Evolutionary conservation across 495 filamentous ascomycete genomes (phyloP).

Genomic region (Aspergillus coremiiformis): DNA sequence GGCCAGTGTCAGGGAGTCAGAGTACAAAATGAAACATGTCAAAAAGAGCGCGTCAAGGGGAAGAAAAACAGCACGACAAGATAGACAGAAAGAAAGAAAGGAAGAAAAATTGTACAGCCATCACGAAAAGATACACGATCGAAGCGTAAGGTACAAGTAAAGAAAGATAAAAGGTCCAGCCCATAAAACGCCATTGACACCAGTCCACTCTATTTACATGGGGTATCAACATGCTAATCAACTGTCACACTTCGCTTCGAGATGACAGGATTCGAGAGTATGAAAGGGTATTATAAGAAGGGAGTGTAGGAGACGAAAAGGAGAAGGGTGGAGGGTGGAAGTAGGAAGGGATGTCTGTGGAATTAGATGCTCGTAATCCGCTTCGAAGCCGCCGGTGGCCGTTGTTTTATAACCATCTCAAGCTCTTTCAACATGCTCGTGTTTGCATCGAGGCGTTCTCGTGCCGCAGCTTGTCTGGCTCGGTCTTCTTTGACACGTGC

Average conservation of each 20-base stretch:
- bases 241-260: constrained; percentile 6
- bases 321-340: constrained; percentile 1
- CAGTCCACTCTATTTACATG: constrained; percentile 33
- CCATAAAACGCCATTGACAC: constrained; percentile 28
- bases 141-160: constrained; percentile 8
- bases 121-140: constrained; percentile 6
- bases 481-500: constrained; percentile 84
- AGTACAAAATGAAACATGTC: background rate
- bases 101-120: constrained; percentile 6
- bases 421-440: constrained; percentile 87
- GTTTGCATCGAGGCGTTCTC: constrained; percentile 69
- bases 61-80: constrained; percentile 4
- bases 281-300: constrained; percentile 6
- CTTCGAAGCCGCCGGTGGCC: constrained; percentile 43
- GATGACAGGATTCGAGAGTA: constrained; percentile 1
- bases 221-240: constrained; percentile 33
- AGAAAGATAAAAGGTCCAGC: constrained; percentile 9
- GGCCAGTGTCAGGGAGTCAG: background rate
- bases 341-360: background rate
- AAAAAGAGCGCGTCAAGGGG: constrained; percentile 7
- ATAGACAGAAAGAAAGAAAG: constrained; percentile 1
- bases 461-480: constrained; percentile 54
- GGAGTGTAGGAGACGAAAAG: constrained; percentile 4
- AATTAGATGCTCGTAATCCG: constrained; percentile 44
- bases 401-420: constrained; percentile 77